Evolutionary conservation across 345 rosid genomes (phyloP).

Genomic region (Camelina neglecta): DNA sequence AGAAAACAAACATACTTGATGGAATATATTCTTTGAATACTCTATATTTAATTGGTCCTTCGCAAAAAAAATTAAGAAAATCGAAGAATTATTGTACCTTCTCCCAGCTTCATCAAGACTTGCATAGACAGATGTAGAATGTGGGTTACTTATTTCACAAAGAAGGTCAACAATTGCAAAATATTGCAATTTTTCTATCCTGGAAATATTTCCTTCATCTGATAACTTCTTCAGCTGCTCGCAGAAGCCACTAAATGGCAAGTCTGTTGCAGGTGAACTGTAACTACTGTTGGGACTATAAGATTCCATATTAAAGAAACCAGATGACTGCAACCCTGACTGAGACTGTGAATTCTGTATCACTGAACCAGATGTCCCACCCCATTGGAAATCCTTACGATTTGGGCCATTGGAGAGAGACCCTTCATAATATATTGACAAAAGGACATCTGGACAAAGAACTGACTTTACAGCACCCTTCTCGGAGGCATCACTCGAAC

Average conservation of each 20-base stretch:
- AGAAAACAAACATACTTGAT: conserved; percentile 23
- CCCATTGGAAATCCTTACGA: conserved; percentile 63
- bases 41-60: conserved; percentile 5
- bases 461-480: conserved; percentile 44
- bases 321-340: conserved; percentile 44
- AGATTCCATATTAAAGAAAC: conserved; percentile 43
- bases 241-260: conserved; percentile 56
- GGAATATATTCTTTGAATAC: conserved; percentile 4
- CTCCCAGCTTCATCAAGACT: conserved; percentile 87
- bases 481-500: conserved; percentile 49
- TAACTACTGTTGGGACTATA: conserved; percentile 46
- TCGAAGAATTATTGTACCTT: conserved; percentile 55
- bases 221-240: conserved; percentile 61
- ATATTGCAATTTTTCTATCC: conserved; percentile 64
- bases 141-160: conserved; percentile 63
- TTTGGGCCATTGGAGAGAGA: conserved; percentile 52
- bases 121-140: conserved; percentile 69
- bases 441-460: conserved; percentile 62
- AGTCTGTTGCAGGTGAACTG: conserved; percentile 53
- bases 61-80: conserved; percentile 4
- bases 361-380: conserved; percentile 53
- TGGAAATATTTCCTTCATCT: conserved; percentile 51
- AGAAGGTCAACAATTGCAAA: conserved; percentile 78
- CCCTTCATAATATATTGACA: conserved; percentile 78
- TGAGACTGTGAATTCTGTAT: conserved; percentile 56